These are phyloP conservation scores for Exobasidium cylindrosporum DNA, from an alignment of 1,284 basidiomycete genomes.

Conservation along the genomic window DNA sequence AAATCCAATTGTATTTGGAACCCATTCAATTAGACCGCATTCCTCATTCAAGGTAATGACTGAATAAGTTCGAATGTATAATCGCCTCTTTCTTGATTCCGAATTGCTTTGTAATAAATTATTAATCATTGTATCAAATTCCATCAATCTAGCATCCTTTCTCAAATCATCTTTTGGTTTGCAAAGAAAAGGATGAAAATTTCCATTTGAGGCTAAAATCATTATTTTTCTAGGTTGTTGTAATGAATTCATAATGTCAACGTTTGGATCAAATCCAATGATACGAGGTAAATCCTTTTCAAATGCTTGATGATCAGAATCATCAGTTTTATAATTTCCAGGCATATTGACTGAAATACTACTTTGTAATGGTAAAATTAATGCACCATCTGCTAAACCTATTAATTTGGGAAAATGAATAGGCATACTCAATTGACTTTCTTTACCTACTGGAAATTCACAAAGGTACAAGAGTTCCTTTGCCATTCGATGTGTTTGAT, in stretches of 20 bases:
- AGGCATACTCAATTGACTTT: constrained; percentile 31
- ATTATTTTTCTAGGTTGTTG: constrained; percentile 90
- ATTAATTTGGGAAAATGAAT: constrained; percentile 39
- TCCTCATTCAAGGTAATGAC: constrained; percentile 96
- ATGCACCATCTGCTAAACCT: constrained; percentile 27
- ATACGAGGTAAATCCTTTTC: constrained; percentile 75
- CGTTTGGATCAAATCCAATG: constrained; percentile 65
- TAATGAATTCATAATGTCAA: constrained; percentile 89
- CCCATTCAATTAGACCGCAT: constrained; percentile 98
- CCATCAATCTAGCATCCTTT: constrained; percentile 97
- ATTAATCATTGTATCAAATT: constrained; percentile 97
- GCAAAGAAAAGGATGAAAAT: constrained; percentile 84
- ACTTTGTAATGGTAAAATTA: constrained; percentile 78
- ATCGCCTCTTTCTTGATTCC: constrained; percentile 65
- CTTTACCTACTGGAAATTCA: constrained; percentile 37
- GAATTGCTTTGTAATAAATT: constrained; percentile 91
- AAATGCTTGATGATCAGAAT: constrained; percentile 73
- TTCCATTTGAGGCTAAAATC: constrained; percentile 78
- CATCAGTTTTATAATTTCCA: constrained; percentile 13
- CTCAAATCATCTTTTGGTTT: constrained; percentile 97
- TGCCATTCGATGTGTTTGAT: constrained; percentile 43
- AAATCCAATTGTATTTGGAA: constrained; percentile 84
- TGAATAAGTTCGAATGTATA: constrained; percentile 69
- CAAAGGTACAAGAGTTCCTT: constrained; percentile 47
- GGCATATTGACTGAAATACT: constrained; percentile 83